Evolutionary conservation across 2,329 filamentous ascomycete species (phyloP).

Genomic region (Epichloe sibirici): DNA sequence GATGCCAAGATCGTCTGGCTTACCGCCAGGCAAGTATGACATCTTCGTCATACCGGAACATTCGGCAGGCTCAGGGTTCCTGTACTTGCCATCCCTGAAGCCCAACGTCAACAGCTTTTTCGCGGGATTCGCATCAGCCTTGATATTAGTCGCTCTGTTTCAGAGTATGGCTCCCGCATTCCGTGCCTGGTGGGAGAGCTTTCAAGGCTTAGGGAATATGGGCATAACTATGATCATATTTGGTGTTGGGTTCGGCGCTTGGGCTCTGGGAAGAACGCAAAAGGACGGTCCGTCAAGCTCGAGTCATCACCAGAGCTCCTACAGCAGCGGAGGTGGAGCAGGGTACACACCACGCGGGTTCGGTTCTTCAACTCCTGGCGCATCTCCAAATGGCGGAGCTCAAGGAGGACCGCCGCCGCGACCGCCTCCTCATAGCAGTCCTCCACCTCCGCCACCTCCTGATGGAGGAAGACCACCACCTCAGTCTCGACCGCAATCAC

Average conservation of each 20-base stretch:
- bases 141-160: conserved; percentile 62
- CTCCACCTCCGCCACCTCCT: conserved; percentile 2
- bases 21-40: conserved; percentile 87
- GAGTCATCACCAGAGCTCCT: conserved; percentile 11
- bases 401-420: conserved; percentile 16
- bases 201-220: conserved; percentile 59
- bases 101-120: conserved; percentile 84
- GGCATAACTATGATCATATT: conserved; percentile 61
- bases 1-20: conserved; percentile 55
- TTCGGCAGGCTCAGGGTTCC: conserved; percentile 75
- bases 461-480: conserved; percentile 4
- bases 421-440: conserved; percentile 17
- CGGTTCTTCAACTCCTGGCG: conserved; percentile 17
- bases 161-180: conserved; percentile 62
- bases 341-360: conserved; percentile 16
- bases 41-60: conserved; percentile 95
- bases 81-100: conserved; percentile 84
- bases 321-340: conserved; percentile 10
- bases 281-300: conserved; percentile 15
- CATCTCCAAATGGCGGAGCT: conserved; percentile 20
- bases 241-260: conserved; percentile 64
- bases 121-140: conserved; percentile 68
- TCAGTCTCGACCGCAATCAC: conserved; percentile 6
- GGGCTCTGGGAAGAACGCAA: conserved; percentile 42
- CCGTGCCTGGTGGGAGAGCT: conserved; percentile 58